Evolutionary conservation across 2,329 filamentous ascomycete species (phyloP).

Genomic region (Colletotrichum magnum): DNA sequence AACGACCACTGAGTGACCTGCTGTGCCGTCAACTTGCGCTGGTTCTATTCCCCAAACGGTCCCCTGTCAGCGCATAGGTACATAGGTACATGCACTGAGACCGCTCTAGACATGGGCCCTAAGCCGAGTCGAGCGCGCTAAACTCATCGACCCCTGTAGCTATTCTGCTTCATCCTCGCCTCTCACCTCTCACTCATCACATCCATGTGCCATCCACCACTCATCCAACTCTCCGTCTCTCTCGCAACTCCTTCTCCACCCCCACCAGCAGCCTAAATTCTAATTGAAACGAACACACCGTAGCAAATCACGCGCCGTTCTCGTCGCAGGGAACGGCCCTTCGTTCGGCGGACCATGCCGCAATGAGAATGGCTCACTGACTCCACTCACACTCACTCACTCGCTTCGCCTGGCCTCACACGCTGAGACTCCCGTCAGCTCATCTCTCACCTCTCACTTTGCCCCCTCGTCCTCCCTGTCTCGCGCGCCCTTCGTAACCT

Average conservation of each 20-base stretch:
- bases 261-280: slow-evolving; percentile 32
- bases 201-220: neutral
- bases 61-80: slow-evolving; percentile 13
- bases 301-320: slow-evolving; percentile 26
- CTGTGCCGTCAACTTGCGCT: neutral
- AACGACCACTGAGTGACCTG: neutral
- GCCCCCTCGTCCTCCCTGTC: neutral
- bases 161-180: neutral
- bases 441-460: slow-evolving; percentile 5
- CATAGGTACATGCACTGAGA: slow-evolving; percentile 14
- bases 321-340: slow-evolving; percentile 26
- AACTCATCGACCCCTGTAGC: slow-evolving; percentile 1
- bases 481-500: slow-evolving; percentile 20
- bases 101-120: slow-evolving; percentile 12
- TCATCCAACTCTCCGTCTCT: slow-evolving; percentile 24
- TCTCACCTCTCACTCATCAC: slow-evolving; percentile 2
- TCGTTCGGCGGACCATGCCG: slow-evolving; percentile 17
- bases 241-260: slow-evolving; percentile 3
- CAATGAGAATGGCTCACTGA: slow-evolving; percentile 26
- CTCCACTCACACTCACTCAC: neutral
- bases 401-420: neutral
- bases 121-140: slow-evolving; percentile 28
- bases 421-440: slow-evolving; percentile 13
- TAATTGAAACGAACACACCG: slow-evolving; percentile 11
- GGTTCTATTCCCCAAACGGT: neutral